Base-by-base conservation (phyloP, 1,284 basidiomycete genomes). In the Malassezia caprae region DNA sequence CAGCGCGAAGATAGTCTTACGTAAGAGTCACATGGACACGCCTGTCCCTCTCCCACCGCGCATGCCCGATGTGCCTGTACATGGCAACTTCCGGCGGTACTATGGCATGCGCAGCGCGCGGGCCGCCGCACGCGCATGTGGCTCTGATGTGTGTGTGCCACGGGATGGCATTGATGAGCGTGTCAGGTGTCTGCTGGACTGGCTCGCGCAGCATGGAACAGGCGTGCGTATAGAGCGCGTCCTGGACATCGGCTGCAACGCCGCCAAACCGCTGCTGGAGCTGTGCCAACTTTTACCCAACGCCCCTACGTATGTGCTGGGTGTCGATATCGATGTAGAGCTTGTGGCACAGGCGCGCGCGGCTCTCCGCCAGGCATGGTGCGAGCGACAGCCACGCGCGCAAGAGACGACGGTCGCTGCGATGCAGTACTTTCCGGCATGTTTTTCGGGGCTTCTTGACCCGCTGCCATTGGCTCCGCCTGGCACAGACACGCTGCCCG, bases 181-280 rank as follows among this genome's bases (percentile, higher is more conserved):
- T 4, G 30, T 57, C 17, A 21, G 17, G 2, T 44, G 35, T 12
- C 35, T 57, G 17, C 17, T 57, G 8, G 21, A 2, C 8, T 57
- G 55, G 55, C 30, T 35, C 27, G n/a, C 27, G 2, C 17, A 8
- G 32, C 32, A 32, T 8, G 37, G 28, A 4, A 10, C 31, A 10
- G 13, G n/a, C 3, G 30, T 28, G 17, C 37, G 37, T 12, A 27
- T 35, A 7, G 43, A 47, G 28, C 49, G 49, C 19, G 32, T 57
- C 15, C 50, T 57, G 28, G 55, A 57, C 23, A 26, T 57, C 3
- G 55, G 55, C 4, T 57, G 55, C 55, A 57, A 57, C 28, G 55
- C 55, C 21, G 55, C 55, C 13, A 57, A 57, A 31, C 55, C 55
- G 34, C 46, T 57, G 7, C 42, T 57, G 13, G 55, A 57, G 39